phyloP scores from a whole-genome alignment of 345 rosid genomes.

The Eucalyptus camaldulensis region DNA sequence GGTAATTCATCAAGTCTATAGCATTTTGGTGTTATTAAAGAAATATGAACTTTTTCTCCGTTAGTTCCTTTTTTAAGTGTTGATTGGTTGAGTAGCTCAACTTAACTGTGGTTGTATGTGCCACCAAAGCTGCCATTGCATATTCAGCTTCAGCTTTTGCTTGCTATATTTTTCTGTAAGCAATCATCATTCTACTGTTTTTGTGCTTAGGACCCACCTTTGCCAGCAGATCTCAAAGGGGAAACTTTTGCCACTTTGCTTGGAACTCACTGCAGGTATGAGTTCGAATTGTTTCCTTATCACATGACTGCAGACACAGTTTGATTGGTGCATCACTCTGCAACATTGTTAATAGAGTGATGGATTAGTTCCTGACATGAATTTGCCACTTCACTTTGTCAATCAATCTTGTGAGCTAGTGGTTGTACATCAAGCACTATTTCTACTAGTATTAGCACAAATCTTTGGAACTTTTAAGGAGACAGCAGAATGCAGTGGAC shows the following conservation, averaged over 20 bases:
- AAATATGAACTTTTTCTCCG: neutral
- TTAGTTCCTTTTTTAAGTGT: neutral
- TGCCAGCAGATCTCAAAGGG: conserved; percentile 82
- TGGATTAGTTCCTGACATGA: neutral
- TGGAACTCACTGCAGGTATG: conserved; percentile 83
- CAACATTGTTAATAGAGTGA: neutral
- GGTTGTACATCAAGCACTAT: neutral
- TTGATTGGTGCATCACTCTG: neutral
- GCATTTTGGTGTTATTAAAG: neutral
- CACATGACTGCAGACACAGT: neutral
- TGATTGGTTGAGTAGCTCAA: neutral
- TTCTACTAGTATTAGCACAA: neutral
- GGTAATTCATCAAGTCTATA: conserved; percentile 23
- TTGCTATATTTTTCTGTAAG: neutral
- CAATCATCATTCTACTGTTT: neutral
- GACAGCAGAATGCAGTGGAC: neutral
- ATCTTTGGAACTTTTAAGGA: neutral
- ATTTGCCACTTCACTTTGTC: neutral
- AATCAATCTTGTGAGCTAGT: neutral
- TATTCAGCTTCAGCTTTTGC: neutral
- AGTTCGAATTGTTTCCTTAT: neutral
- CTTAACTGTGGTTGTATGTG: neutral
- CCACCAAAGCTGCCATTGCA: neutral
- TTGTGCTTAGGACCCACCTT: conserved; percentile 65
- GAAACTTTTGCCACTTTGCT: conserved; percentile 68